Percentiles rank a stretch among this genome's conserved stretches.
phyloP scores from a whole-genome alignment of 352 stramenopile species.

The Phytophthora colocasiae region DNA sequence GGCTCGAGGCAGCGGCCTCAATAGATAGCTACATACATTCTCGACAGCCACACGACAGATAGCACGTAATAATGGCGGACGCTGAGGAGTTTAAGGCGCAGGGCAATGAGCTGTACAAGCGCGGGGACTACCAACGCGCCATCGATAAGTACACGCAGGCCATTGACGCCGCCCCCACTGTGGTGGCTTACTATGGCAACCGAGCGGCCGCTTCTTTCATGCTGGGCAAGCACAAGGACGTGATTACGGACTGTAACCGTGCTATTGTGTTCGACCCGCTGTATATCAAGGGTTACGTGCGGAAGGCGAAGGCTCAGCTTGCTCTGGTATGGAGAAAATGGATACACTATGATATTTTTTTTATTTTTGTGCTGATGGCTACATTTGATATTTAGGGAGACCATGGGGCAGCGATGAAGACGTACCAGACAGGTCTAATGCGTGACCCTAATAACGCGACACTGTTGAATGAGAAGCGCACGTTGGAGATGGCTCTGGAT shows the following conservation, averaged over 20 bases:
- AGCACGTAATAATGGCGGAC: slow-evolving; percentile 48
- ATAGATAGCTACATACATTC: slow-evolving; percentile 16
- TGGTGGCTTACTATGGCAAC: slow-evolving; percentile 92
- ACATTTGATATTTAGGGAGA: slow-evolving; percentile 53
- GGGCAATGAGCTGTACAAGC: slow-evolving; percentile 94
- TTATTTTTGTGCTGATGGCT: neutral
- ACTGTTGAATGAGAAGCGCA: slow-evolving; percentile 76
- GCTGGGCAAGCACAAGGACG: slow-evolving; percentile 90
- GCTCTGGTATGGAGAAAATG: slow-evolving; percentile 51
- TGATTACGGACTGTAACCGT: slow-evolving; percentile 90
- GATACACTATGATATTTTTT: slow-evolving; percentile 5
- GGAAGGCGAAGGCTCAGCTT: slow-evolving; percentile 90
- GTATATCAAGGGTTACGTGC: slow-evolving; percentile 92
- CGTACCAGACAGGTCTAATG: slow-evolving; percentile 73
- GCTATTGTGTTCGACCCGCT: slow-evolving; percentile 90
- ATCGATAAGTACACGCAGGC: slow-evolving; percentile 93
- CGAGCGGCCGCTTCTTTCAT: slow-evolving; percentile 92
- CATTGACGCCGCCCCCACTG: slow-evolving; percentile 86
- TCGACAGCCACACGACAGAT: neutral
- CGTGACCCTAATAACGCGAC: slow-evolving; percentile 84
- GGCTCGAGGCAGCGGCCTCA: slow-evolving; percentile 14
- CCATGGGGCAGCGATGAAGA: slow-evolving; percentile 75
- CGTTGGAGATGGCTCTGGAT: slow-evolving; percentile 83
- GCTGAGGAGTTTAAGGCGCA: slow-evolving; percentile 84
- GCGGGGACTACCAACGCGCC: slow-evolving; percentile 89